These are phyloP conservation scores for Cercophora newfieldiana DNA, from an alignment of 495 filamentous ascomycete genomes.

Conservation along the genomic window DNA sequence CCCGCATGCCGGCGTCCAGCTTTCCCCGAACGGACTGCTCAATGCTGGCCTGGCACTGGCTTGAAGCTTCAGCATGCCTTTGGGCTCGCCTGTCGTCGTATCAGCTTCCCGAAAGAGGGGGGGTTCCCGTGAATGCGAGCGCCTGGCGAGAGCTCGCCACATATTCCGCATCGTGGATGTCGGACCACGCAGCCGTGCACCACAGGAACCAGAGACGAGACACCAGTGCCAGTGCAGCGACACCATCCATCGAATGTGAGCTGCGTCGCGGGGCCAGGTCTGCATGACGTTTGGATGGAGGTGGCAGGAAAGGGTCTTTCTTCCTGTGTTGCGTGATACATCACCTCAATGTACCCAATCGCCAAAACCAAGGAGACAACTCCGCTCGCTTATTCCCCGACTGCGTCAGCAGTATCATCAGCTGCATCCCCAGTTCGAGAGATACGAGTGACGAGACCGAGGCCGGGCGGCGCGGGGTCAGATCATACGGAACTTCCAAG, in stretches of 20 bases:
- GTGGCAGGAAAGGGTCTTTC: neutral
- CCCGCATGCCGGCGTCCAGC: slow-evolving; percentile 4
- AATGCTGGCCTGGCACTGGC: neutral
- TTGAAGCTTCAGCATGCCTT: neutral
- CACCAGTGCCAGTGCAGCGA: neutral
- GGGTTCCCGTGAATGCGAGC: neutral
- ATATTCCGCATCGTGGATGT: slow-evolving; percentile 4
- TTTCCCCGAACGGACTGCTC: slow-evolving; percentile 4
- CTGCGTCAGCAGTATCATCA: slow-evolving; percentile 6
- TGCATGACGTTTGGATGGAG: slow-evolving; percentile 3
- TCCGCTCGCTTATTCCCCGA: slow-evolving; percentile 5
- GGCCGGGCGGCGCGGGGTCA: neutral
- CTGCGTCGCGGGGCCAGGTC: neutral
- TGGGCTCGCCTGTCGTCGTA: neutral
- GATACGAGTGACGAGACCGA: slow-evolving; percentile 1
- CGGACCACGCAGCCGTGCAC: slow-evolving; percentile 14
- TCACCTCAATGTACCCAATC: slow-evolving; percentile 5
- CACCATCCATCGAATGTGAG: neutral
- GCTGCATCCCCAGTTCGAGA: neutral
- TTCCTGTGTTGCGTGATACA: slow-evolving; percentile 12
- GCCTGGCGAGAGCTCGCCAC: slow-evolving; percentile 2
- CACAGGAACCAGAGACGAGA: neutral
- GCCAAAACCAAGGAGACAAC: neutral
- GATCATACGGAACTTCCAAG: neutral
- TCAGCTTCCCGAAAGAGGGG: neutral